Base-by-base conservation (phyloP, 2,329 filamentous ascomycete genomes). In the Nothopassalora personata region DNA sequence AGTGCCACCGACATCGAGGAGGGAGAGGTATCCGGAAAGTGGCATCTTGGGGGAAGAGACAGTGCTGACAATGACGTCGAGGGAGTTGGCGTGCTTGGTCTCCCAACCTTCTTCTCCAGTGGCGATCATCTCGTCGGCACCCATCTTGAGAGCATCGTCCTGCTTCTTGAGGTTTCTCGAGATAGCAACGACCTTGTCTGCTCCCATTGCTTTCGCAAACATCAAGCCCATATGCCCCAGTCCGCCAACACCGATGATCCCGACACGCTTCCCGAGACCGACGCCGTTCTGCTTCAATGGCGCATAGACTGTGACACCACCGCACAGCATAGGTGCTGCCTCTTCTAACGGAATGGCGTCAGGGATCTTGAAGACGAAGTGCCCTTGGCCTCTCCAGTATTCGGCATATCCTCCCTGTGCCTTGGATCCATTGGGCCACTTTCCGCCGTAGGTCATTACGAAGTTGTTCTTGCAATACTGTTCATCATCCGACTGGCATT, bases 261-360 rank as follows among this genome's bases (percentile, higher is more conserved):
- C 89, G 0, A 93, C 86, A 1, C 75, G 79, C 72, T 88, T 89
- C 5, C 88, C 89, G 0, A 86, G 86, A 0, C 89, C 89, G 33
- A 83, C 80, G 1, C 83, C 84, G 43, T 88, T 85, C 27, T 86
- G 81, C 53, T 82, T 81, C 15, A 94, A 74, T 0, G 90, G 89
- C 4, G 83, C 81, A 70, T 83, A 94, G 0, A 87, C 82, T 0
- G 90, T 94, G 56, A 93, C 80, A 2, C 90, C 89, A 1, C 86
- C 90, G 69, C 90, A 93, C 27, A 93, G 80, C 77, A 93, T 83
- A 1, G 89, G 88, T 1, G 88, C 82, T 2, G 81, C 82, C 57
- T 79, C 74, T n/a, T 76, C 77, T 18, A 75, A 79, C 1, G 73
- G 68, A 30, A 85, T 60, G 0, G 61, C 67, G 6, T 79, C 76